Evolutionary conservation across 2,329 filamentous ascomycete species (phyloP), one percentile per base, ranked within the genome.

Genomic region (Hyphodiscus sp.): DNA sequence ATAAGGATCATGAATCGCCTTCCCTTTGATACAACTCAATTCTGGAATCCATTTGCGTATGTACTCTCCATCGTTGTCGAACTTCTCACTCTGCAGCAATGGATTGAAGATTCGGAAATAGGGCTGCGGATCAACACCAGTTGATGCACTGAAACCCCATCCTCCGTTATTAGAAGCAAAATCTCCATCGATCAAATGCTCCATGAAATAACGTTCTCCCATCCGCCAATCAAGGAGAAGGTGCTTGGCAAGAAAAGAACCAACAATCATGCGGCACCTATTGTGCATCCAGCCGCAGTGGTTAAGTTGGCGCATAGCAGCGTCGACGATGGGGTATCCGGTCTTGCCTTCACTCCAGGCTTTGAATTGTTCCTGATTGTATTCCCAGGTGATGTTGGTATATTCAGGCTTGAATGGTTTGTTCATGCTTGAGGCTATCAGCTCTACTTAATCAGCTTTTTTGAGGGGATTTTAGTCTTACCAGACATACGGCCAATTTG

Each of bases 31-130:
- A 0, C 70, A 77, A 23, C 71, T 75, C 56, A 96, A 71, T 71
- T 96, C 91, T 0, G 84, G 84, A 9, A 96, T 76, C 90, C 90
- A 96, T 55, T 81, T 82, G 41, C 87, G 78, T 52, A 96, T 95
- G 67, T 92, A 96, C 16, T 82, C 81, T 0, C 90, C 91, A 0
- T 86, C 75, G 0, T 79, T 74, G 66, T 96, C 91, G 62, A 95
- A 95, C 70, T 87, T 91, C 75, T 94, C 88, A 61, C 86, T 89
- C 73, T 96, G 91, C 18, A 89, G 71, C 45, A 90, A 68, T 0
- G 91, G 91, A 63, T 95, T 96, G 71, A 96, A 96, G 49, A 96
- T 87, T 7, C 90, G 79, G 59, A 96, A 96, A 67, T 95, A 96
- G 0, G 91, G 90, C 69, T 95, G 88, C 1, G 89, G 87, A 68